Base-by-base conservation (phyloP, 768 basidiomycete species). In the Russula virescens region DNA sequence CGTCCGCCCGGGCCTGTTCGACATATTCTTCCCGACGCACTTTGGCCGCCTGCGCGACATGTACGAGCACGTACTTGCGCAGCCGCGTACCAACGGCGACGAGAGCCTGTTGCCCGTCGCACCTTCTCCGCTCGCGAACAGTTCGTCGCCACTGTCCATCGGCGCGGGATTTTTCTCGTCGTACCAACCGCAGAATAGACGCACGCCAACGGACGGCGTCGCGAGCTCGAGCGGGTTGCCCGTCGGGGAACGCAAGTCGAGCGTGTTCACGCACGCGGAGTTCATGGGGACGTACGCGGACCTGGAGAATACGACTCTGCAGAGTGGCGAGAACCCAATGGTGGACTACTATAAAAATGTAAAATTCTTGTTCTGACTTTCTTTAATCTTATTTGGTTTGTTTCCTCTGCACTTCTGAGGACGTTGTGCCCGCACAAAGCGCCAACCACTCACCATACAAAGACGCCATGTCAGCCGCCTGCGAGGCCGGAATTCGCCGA, bases 1-100 rank as follows among this genome's bases (percentile, higher is more conserved):
- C 68, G 97, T 99, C 62, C 87, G 86, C 69, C 96, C 90, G 70
- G 97, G 97, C 9, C 95, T 87, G 76, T 99, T 99, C 73, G 97
- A 99, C 73, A 98, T 98, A 64, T 92, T 99, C 78, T 99, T 99
- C 77, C 97, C 97, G 11, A 98, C 96, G 14, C 78, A 91, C 71
- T 98, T 98, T 66, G 83, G 82, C 56, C 81, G 80, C 23, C 79
- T 98, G 58, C 79, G 90, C 51, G 92, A 96, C 71, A 91, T 95
- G 84, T 98, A 98, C 74, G 90, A 94, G 70, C 79, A 85, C 67
- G 81, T 88, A 59, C 83, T 98, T 62, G 81, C 86, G 42, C 81
- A 83, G 69, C 84, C 86, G 25, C 45, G 60, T 4, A 61, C 68
- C 13, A 55, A 65, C 18, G 66, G 68, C 43, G 76, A 77, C 35